Conservation (phyloP, 169 alveolate genomes). For the Eimeria brunetti region DNA sequence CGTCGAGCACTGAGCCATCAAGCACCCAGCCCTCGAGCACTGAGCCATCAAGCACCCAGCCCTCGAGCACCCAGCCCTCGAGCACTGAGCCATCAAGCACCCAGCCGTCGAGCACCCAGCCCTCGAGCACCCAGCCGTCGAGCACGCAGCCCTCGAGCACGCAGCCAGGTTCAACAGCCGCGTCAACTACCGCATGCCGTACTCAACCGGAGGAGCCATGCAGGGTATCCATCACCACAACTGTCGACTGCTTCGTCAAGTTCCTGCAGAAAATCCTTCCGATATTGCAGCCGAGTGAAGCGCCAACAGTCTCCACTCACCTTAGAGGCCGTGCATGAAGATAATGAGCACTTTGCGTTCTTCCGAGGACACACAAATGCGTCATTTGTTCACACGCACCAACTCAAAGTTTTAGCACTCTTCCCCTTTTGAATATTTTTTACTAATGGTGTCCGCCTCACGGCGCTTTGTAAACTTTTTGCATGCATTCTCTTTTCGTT, state of each 20-base stretch:
- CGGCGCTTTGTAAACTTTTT: not conserved
- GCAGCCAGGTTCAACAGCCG: not conserved
- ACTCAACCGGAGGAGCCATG: constrained; percentile 5
- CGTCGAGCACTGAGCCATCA: not conserved
- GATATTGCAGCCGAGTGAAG: constrained; percentile 5
- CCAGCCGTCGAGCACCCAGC: not conserved
- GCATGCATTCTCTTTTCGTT: not conserved
- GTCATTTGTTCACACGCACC: constrained; percentile 32
- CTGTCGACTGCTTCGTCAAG: constrained; percentile 19
- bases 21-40: not conserved
- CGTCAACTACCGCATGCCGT: too few species aligned
- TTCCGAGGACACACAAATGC: not conserved
- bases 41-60: not conserved
- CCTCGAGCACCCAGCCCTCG: not conserved
- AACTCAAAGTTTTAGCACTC: not conserved
- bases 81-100: not conserved
- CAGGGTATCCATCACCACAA: constrained; percentile 10
- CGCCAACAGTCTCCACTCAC: not conserved
- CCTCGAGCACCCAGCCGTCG: not conserved
- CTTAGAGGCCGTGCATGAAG: constrained; percentile 36
- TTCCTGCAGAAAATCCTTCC: constrained; percentile 22
- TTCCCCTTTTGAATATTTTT: constrained; percentile 1
- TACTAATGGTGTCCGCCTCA: not conserved
- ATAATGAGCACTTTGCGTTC: not conserved
- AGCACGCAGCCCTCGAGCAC: not conserved